phyloP scores from a whole-genome alignment of 148 eudicot genomes.

The Selenicereus undatus region DNA sequence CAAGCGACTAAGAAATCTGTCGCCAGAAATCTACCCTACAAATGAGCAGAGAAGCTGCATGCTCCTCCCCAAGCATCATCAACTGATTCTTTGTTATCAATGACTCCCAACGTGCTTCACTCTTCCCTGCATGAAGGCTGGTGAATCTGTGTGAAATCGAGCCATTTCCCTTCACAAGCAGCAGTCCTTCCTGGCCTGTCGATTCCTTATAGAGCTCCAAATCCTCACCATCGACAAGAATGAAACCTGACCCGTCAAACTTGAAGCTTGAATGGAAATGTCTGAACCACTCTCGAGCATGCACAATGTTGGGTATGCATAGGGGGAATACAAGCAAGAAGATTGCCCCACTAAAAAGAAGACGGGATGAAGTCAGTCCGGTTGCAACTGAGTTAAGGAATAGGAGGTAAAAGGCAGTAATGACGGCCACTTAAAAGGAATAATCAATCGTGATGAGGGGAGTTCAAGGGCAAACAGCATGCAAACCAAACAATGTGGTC shows the following conservation, averaged over 20 bases:
- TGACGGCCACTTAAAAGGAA: conserved; percentile 54
- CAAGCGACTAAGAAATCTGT: conserved; percentile 84
- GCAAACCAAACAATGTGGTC: too few relatives aligned
- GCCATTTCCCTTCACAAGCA: conserved; percentile 21
- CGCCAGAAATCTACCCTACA: conserved; percentile 84
- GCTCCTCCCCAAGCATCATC: conserved; percentile 81
- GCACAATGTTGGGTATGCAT: conserved; percentile 57
- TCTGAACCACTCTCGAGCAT: conserved; percentile 65
- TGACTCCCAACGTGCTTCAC: conserved; percentile 34
- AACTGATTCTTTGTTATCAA: conserved; percentile 48
- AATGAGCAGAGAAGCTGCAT: conserved; percentile 46
- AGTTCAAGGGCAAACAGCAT: too few relatives aligned
- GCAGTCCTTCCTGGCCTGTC: conserved; percentile 23
- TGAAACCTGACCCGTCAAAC: conserved; percentile 46
- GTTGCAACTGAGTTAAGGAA: conserved; percentile 39
- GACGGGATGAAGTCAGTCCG: conserved; percentile 26
- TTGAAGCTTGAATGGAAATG: conserved; percentile 42
- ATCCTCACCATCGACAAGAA: conserved; percentile 59
- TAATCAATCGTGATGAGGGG: too few relatives aligned
- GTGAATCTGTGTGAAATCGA: conserved; percentile 2
- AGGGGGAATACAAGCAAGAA: conserved; percentile 54
- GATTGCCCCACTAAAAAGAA: conserved; percentile 63
- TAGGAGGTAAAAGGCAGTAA: conserved; percentile 77
- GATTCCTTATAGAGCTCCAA: conserved; percentile 57
- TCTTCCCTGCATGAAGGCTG: conserved; percentile 6